phyloP scores from a whole-genome alignment of 2,329 filamentous ascomycete genomes.

The Mollisia scopiformis region DNA sequence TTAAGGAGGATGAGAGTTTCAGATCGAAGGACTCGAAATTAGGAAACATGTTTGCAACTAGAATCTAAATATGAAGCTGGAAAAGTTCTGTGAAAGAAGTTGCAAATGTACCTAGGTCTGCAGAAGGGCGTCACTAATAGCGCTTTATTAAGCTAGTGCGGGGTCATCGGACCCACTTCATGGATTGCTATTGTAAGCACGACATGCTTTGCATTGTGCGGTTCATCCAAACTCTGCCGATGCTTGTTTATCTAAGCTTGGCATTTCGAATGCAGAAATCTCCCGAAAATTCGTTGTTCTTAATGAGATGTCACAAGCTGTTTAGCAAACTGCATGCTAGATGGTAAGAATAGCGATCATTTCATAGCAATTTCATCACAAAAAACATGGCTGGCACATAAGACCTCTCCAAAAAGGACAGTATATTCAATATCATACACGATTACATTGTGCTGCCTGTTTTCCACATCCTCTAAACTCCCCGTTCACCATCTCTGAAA shows the following conservation, averaged over 20 bases:
- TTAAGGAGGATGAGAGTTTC: constrained; percentile 40
- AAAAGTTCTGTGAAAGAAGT: neutral
- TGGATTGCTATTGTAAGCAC: neutral
- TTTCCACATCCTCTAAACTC: constrained; percentile 4
- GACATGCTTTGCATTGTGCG: no score
- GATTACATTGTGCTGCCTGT: neutral
- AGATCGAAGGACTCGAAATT: constrained; percentile 43
- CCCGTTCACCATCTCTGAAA: neutral
- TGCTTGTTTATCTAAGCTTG: no score
- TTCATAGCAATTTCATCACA: no score
- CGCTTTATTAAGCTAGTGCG: neutral
- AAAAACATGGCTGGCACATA: neutral
- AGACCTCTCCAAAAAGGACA: neutral
- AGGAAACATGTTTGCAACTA: constrained; percentile 41
- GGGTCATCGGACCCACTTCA: neutral
- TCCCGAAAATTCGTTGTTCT: no score
- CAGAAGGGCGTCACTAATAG: neutral
- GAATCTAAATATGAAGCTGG: neutral
- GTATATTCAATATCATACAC: neutral
- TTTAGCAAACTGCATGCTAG: no score
- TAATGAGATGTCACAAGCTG: no score
- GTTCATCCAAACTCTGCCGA: no score
- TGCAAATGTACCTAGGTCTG: neutral
- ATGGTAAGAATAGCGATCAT: no score
- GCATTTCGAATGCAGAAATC: no score